phyloP scores from a whole-genome alignment of 1,284 basidiomycete genomes.

The Boletus albobrunnescens region DNA sequence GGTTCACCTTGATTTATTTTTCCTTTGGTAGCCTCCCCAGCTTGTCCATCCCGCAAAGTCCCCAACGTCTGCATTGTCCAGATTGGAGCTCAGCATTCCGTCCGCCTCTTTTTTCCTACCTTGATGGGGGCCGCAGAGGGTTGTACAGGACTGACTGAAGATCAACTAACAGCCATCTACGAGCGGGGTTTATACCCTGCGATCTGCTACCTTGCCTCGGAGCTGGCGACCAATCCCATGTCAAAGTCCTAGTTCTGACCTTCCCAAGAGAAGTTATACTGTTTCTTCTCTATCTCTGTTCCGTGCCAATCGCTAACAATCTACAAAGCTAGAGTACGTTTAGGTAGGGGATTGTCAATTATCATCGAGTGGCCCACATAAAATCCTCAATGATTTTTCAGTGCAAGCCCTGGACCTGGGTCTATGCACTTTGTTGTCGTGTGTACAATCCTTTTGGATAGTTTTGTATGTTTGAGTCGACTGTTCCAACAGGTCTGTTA shows the following conservation, averaged over 20 bases:
- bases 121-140: too few relatives aligned
- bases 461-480: not conserved
- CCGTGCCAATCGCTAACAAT: not conserved
- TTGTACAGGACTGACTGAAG: too few relatives aligned
- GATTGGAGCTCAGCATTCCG: too few relatives aligned
- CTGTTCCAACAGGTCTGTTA: slow-evolving; percentile 9
- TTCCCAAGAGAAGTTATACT: slow-evolving; percentile 5
- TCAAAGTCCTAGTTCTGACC: not conserved
- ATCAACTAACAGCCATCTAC: too few relatives aligned
- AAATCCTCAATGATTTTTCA: not conserved
- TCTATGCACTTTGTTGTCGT: slow-evolving; percentile 7
- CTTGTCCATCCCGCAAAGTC: too few relatives aligned
- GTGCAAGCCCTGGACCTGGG: slow-evolving; percentile 5
- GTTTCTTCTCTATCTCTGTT: not conserved
- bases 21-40: too few relatives aligned
- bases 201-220: too few relatives aligned
- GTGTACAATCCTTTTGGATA: not conserved
- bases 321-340: slow-evolving; percentile 6
- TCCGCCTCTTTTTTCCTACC: too few relatives aligned
- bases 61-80: too few relatives aligned
- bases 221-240: too few relatives aligned
- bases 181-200: too few relatives aligned
- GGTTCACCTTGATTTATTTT: too few relatives aligned
- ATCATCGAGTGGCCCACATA: not conserved
- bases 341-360: slow-evolving; percentile 1